Base-by-base conservation (phyloP, 202 grass and related monocot genomes). In the Zizania palustris region DNA sequence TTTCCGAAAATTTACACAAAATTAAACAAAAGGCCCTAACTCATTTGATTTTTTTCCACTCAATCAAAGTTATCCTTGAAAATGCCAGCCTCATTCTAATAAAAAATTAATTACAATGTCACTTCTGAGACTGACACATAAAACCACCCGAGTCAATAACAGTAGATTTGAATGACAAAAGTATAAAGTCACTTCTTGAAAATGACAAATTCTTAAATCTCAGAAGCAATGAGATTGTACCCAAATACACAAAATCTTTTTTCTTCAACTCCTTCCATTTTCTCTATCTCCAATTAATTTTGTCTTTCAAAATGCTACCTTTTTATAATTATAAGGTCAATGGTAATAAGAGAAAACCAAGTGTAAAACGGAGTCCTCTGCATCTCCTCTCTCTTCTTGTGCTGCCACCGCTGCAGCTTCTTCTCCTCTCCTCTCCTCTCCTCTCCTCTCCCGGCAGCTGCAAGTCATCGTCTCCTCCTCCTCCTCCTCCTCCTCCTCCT, bases 401-500 rank as follows among this genome's bases (percentile, higher is more conserved):
- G 53, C 69, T 58, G 48, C 36, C 10, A 35, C 51, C 20, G 58
- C 73, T 77, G 73, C 82, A 46, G 74, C 67, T 63, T 70, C 67
- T 63, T 70, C 71, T 76, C 53, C 14, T 5, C 71, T 8, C 34
- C 57, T 34, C 22, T 60, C 22, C 62, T 70, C 71, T 76, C 53
- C 14, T 5, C 71, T 8, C 34, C 57, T 34, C 22, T 60, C 22
- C 62, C 80, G 5, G 62, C 76, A 20, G 65, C 53, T 5, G 58
- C 57, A 64, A 4, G 1, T 39, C 2, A n/a, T 61, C 63, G 70
- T 64, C 81, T 57, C 35, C 63, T 54, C 41, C 20, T 44, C 69
- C n/a, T n/a, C n/a, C n/a, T n/a, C n/a, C n/a, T n/a, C n/a, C n/a
- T 8, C 34, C 57, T 34, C 22, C 81, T 57, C 35, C 63, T 54